Evolutionary conservation across 257 asterid species (phyloP), one percentile per base, ranked within the genome.

Genomic region (Jaltomata sinuosa): DNA sequence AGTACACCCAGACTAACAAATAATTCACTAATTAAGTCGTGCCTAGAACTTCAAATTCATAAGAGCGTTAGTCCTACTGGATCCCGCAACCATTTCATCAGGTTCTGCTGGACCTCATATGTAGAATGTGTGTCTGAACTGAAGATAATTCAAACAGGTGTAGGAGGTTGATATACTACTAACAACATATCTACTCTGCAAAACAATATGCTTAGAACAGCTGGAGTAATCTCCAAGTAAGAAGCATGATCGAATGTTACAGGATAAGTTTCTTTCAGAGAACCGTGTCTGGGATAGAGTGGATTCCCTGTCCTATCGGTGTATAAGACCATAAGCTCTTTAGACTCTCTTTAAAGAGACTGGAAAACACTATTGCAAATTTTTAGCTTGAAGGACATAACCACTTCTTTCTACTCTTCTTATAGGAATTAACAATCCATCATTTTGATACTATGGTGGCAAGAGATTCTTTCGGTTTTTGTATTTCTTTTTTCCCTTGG

Each of bases 381-480:
- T 36, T 69, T 69, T 10, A 36, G 79, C 50, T 36, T 69, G 1
- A 36, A 36, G 31, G 52, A 21, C 2, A 69, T 36, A 69, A 69
- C 79, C 52, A 0, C 52, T 69, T 36, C 31, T 68, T 69, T 69
- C 79, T 69, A 36, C 49, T 38, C 34, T 40, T 16, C n/a, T n/a
- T n/a, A 6, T 6, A n/a, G 80, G 0, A 22, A 22, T 0, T 40
- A 3, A 0, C n/a, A 72, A 0, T n/a, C 0, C 34, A 42, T 42
- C 80, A 71, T n/a, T n/a, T 71, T 6, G 34, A 72, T 72, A n/a
- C 32, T 40, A 40, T 0, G n/a, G 54, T 11, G 54, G 54, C 53
- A 38, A 40, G 21, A 72, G 54, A 72, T 40, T 72, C n/a, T 72
- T 40, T 40, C 0, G 0, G 1, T 6, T 40, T 65, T 8, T 8